Percentiles rank a stretch among this genome's conserved stretches.
These are phyloP conservation scores for Thermomucor indicae-seudaticae DNA, from an alignment of 371 early-diverging fungal species.

Conservation along the genomic window DNA sequence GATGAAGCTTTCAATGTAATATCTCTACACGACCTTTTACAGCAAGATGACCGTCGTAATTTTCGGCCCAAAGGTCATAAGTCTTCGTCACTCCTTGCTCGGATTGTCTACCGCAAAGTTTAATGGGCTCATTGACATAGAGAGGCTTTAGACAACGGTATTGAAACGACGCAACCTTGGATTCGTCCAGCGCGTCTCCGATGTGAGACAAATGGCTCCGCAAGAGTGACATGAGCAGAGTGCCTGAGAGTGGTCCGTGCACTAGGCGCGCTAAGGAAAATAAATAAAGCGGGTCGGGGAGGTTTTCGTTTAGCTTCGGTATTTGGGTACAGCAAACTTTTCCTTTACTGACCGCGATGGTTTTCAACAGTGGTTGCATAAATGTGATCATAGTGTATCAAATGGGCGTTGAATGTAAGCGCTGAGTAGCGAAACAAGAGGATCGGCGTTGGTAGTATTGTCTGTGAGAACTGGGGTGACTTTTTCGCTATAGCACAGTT, in stretches of 20 bases:
- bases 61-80: slow-evolving; percentile 70
- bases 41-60: slow-evolving; percentile 59
- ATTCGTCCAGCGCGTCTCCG: neutral
- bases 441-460: slow-evolving; percentile 57
- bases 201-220: too few relatives aligned
- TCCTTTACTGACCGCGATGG: slow-evolving; percentile 57
- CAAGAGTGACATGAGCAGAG: slow-evolving; percentile 49
- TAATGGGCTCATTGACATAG: slow-evolving; percentile 51
- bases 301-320: too few relatives aligned
- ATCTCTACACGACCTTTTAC: slow-evolving; percentile 69
- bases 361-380: slow-evolving; percentile 67
- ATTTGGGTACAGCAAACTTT: too few relatives aligned
- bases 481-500: neutral
- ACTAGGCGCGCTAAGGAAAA: slow-evolving; percentile 53
- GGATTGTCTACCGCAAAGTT: slow-evolving; percentile 42
- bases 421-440: slow-evolving; percentile 82
- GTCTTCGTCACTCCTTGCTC: slow-evolving; percentile 12
- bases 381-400: slow-evolving; percentile 77
- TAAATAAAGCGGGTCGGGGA: neutral
- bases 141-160: slow-evolving; percentile 71
- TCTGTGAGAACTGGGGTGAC: slow-evolving; percentile 51
- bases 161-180: slow-evolving; percentile 35
- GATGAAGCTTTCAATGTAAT: too few relatives aligned
- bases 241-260: slow-evolving; percentile 79
- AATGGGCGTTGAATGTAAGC: slow-evolving; percentile 79